These are phyloP conservation scores for Phytophthora hibernalis DNA, from an alignment of 352 stramenopile species.

Conservation along the genomic window DNA sequence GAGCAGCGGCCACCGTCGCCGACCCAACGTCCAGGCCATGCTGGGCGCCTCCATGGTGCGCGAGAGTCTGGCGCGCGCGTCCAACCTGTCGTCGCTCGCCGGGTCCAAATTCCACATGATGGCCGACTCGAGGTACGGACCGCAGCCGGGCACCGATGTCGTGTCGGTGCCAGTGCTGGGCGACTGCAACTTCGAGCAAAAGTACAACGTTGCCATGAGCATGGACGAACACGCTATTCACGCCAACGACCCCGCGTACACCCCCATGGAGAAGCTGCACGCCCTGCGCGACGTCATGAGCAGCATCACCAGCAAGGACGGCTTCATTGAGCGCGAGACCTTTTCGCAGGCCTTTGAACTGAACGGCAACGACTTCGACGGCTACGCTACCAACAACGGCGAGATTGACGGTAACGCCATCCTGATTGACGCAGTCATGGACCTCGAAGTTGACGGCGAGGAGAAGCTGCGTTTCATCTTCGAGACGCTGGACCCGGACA, in stretches of 20 bases:
- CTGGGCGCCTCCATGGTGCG: conserved; percentile 69
- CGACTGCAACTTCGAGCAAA: conserved; percentile 72
- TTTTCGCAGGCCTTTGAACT: conserved; percentile 84
- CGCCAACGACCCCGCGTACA: conserved; percentile 36
- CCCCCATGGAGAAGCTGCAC: conserved; percentile 66
- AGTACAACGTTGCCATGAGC: conserved; percentile 71
- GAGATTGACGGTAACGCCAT: conserved; percentile 80
- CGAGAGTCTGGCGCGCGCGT: conserved; percentile 56
- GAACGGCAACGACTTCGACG: conserved; percentile 55
- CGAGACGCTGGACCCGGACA: conserved; percentile 74
- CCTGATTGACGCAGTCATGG: conserved; percentile 83
- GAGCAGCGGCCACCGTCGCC: conserved; percentile 40
- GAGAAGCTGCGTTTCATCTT: conserved; percentile 89
- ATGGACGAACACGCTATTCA: conserved; percentile 49
- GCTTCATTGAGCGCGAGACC: conserved; percentile 74
- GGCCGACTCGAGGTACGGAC: conserved; percentile 39
- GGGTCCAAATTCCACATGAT: conserved; percentile 29
- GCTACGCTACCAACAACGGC: conserved; percentile 58
- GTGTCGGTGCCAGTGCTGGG: conserved; percentile 71
- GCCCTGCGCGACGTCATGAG: conserved; percentile 81
- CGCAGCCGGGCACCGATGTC: conserved; percentile 58
- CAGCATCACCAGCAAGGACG: conserved; percentile 65
- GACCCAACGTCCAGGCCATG: conserved; percentile 72
- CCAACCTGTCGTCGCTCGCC: conserved; percentile 45
- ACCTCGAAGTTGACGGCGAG: conserved; percentile 73